Conservation (phyloP, 108 stramenopile species). For the Skeletonema potamos region DNA sequence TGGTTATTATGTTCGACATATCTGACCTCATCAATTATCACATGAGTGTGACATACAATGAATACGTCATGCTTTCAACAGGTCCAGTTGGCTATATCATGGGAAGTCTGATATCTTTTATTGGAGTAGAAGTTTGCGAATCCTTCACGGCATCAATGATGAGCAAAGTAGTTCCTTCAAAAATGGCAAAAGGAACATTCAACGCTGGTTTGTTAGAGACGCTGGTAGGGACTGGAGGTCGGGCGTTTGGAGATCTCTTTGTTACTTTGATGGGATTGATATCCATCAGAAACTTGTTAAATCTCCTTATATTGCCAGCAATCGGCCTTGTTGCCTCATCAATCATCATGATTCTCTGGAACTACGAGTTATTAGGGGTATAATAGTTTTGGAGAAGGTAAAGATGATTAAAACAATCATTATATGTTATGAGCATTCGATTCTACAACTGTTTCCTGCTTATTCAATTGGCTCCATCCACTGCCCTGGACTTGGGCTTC, state of each 20-base stretch:
- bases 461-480: slow-evolving; percentile 65
- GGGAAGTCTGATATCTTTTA: slow-evolving; percentile 40
- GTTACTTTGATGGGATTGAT: slow-evolving; percentile 63
- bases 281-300: slow-evolving; percentile 61
- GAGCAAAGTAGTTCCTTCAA: slow-evolving; percentile 46
- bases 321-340: slow-evolving; percentile 17
- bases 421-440: background rate
- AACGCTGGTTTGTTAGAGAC: slow-evolving; percentile 35
- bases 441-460: background rate
- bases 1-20: slow-evolving; percentile 32
- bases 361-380: slow-evolving; percentile 29
- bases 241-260: slow-evolving; percentile 62
- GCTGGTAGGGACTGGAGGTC: slow-evolving; percentile 40
- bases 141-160: slow-evolving; percentile 39
- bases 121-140: slow-evolving; percentile 42
- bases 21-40: slow-evolving; percentile 25
- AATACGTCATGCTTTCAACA: slow-evolving; percentile 15
- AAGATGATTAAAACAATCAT: background rate
- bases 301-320: slow-evolving; percentile 62
- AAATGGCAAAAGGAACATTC: slow-evolving; percentile 44
- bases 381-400: background rate
- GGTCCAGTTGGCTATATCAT: slow-evolving; percentile 33
- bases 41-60: slow-evolving; percentile 34
- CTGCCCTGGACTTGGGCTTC: slow-evolving; percentile 53
- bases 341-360: slow-evolving; percentile 22